Percentiles rank a stretch among this genome's conserved stretches.
These are phyloP conservation scores for Gyromitra esculenta DNA, from an alignment of 2,329 filamentous ascomycete species.

Conservation along the genomic window DNA sequence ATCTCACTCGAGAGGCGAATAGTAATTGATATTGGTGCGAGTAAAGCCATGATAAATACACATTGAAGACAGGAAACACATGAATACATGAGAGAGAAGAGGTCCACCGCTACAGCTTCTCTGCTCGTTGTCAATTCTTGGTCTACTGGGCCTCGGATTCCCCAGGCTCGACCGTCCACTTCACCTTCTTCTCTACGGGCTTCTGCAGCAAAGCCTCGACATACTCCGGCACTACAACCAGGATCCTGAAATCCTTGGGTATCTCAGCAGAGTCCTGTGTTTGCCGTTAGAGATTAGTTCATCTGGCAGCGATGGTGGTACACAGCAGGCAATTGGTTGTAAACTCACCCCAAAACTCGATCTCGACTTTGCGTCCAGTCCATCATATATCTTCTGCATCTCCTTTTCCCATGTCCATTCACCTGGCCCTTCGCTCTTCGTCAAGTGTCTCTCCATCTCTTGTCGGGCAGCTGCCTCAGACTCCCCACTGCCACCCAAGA, in stretches of 20 bases:
- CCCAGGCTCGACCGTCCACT: constrained; percentile 3
- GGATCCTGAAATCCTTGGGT: constrained; percentile 23
- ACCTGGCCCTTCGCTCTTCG: neutral
- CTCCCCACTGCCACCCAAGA: constrained; percentile 15
- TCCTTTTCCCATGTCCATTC: constrained; percentile 43
- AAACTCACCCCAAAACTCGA: constrained; percentile 9
- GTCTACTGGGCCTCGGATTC: constrained; percentile 9
- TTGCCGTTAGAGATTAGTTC: neutral
- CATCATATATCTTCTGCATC: constrained; percentile 37
- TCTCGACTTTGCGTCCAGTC: constrained; percentile 24
- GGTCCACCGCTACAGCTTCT: neutral
- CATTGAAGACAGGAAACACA: neutral
- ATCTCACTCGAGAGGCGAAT: constrained; percentile 2
- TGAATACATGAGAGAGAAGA: neutral
- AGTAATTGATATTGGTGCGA: neutral
- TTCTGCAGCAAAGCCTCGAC: constrained; percentile 16
- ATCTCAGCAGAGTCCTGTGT: constrained; percentile 11
- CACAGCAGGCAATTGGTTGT: too few species aligned
- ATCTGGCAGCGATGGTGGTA: neutral
- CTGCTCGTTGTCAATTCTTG: neutral
- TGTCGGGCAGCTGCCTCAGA: constrained; percentile 1
- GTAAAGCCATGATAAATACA: neutral
- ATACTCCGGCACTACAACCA: constrained; percentile 20
- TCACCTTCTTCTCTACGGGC: constrained; percentile 6
- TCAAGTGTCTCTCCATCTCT: constrained; percentile 19